A percentile compares a stretch with the other conserved stretches of the same genome.
phyloP scores from a whole-genome alignment of 129 eudicot genomes.

The Mikania micrantha region DNA sequence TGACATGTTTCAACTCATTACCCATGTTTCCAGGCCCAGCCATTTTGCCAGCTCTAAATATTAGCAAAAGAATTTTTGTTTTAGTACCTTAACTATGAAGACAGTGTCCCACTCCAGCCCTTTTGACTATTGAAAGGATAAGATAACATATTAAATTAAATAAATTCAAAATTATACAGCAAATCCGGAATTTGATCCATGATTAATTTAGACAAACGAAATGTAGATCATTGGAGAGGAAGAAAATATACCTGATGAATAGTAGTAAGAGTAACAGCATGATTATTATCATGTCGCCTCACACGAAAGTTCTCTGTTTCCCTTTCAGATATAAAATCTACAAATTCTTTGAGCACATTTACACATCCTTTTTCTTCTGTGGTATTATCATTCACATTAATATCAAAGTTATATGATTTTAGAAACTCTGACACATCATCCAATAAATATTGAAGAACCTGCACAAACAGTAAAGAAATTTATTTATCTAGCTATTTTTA shows the following conservation, averaged over 20 bases:
- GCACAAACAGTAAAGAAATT: conserved; percentile 16
- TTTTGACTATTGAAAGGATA: conserved; percentile 60
- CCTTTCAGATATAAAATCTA: conserved; percentile 71
- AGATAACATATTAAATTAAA: neutral
- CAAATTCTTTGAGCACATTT: conserved; percentile 55
- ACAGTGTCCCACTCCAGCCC: conserved; percentile 99
- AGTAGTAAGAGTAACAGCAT: conserved; percentile 93
- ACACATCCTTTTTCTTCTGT: conserved; percentile 53
- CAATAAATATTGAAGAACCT: conserved; percentile 86
- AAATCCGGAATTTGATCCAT: neutral
- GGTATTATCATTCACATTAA: conserved; percentile 26
- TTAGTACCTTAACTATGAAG: conserved; percentile 87
- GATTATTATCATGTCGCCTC: conserved; percentile 66
- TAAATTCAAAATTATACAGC: neutral
- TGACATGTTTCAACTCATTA: neutral
- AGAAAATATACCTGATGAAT: conserved; percentile 78
- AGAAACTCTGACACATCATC: conserved; percentile 86
- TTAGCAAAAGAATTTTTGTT: conserved; percentile 6
- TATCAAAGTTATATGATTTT: conserved; percentile 38
- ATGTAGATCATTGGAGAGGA: neutral
- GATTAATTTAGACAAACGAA: neutral
- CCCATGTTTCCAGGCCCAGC: neutral
- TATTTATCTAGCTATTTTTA: conserved; percentile 2
- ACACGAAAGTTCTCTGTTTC: conserved; percentile 79
- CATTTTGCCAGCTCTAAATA: neutral